Conservation (phyloP, 2,329 filamentous ascomycete genomes). For the Botrytis cinerea region DNA sequence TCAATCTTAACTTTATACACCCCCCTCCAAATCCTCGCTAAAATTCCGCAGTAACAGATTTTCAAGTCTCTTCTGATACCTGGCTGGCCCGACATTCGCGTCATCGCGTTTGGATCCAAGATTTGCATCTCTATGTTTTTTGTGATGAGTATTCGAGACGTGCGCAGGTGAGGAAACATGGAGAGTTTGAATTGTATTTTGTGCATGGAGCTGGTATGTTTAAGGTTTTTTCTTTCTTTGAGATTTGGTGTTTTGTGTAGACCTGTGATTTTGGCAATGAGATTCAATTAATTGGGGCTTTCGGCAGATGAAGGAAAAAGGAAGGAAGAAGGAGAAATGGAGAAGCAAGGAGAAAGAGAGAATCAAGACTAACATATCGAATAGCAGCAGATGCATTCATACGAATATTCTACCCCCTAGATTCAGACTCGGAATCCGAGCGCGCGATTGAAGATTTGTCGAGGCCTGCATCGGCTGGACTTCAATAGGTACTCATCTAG, state of each 20-base stretch:
- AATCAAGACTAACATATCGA: background rate
- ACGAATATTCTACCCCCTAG: conserved; percentile 10
- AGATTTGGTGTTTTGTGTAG: background rate
- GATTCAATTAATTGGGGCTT: too few species aligned
- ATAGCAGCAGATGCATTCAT: conserved; percentile 25
- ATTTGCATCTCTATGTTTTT: conserved; percentile 61
- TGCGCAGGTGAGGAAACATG: conserved; percentile 50
- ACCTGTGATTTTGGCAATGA: background rate
- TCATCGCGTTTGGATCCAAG: conserved; percentile 53
- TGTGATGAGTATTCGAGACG: conserved; percentile 56
- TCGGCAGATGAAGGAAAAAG: background rate
- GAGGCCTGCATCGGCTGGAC: background rate
- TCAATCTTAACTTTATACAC: too few species aligned
- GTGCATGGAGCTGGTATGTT: conserved; percentile 35
- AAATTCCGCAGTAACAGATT: conserved; percentile 50
- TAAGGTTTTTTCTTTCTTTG: background rate
- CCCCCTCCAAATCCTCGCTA: background rate
- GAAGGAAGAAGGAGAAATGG: too few species aligned
- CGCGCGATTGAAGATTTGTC: background rate
- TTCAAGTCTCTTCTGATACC: conserved; percentile 48
- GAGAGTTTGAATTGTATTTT: conserved; percentile 41
- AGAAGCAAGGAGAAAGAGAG: background rate
- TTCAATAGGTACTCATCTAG: too few species aligned
- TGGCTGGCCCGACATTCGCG: conserved; percentile 55
- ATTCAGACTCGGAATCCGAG: background rate